Evolutionary conservation across 129 eudicot genomes (phyloP).

Genomic region (Saussurea involucrata): DNA sequence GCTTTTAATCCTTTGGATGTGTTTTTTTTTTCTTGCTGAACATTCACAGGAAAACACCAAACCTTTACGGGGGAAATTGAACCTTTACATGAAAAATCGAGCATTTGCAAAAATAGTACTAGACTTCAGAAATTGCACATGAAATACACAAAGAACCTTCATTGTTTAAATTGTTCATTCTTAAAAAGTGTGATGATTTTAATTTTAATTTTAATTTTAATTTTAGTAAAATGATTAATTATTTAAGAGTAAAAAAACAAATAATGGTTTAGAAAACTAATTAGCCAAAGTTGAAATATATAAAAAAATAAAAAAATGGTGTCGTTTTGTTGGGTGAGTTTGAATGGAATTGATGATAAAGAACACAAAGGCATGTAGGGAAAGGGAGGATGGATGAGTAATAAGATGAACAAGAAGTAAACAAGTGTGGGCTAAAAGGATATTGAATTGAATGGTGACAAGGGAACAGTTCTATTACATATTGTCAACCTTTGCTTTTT

Average conservation of each 20-base stretch:
- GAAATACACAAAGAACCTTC: neutral
- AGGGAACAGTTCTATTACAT: slow-evolving; percentile 30
- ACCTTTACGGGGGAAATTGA: too few species aligned
- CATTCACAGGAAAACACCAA: too few species aligned
- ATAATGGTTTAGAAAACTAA: neutral
- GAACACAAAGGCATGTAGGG: slow-evolving; percentile 6
- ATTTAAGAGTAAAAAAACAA: neutral
- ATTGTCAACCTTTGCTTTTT: slow-evolving; percentile 18
- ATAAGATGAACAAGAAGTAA: slow-evolving; percentile 16
- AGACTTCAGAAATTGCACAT: too few species aligned
- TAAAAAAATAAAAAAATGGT: neutral
- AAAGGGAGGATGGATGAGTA: slow-evolving; percentile 21
- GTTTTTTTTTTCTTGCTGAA: too few species aligned
- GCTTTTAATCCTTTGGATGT: too few species aligned
- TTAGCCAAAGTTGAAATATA: slow-evolving; percentile 13
- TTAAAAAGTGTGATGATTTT: neutral
- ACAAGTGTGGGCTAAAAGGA: slow-evolving; percentile 27
- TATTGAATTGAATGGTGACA: slow-evolving; percentile 27
- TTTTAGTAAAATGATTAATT: neutral
- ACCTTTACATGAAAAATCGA: too few species aligned
- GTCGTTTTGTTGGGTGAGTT: slow-evolving; percentile 11
- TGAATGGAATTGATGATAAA: neutral
- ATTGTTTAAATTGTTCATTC: too few species aligned
- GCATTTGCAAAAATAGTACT: too few species aligned
- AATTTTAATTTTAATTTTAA: neutral